Conservation (phyloP, 306 rosid species). For the Dryas octopetala region DNA sequence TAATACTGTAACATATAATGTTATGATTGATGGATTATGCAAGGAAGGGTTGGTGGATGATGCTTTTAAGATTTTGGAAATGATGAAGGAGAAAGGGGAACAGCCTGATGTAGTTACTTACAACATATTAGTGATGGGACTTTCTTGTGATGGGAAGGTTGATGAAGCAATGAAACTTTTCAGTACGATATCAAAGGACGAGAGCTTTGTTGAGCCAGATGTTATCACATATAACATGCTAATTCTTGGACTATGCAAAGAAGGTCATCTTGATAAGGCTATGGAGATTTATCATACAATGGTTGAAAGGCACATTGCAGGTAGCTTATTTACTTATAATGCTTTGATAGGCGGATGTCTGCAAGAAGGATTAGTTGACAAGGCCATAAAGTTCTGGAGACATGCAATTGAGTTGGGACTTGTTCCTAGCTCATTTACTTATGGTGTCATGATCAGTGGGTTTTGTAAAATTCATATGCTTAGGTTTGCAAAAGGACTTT, state of each 20-base stretch:
- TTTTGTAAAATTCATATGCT: slow-evolving; percentile 73
- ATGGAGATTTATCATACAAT: slow-evolving; percentile 47
- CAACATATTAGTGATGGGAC: slow-evolving; percentile 60
- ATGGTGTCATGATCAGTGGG: slow-evolving; percentile 65
- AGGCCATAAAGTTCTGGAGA: slow-evolving; percentile 61
- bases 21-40: slow-evolving; percentile 69
- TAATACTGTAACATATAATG: slow-evolving; percentile 57
- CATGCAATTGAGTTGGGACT: slow-evolving; percentile 47
- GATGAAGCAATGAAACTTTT: slow-evolving; percentile 66
- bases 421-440: slow-evolving; percentile 54
- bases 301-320: slow-evolving; percentile 51
- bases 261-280: slow-evolving; percentile 49
- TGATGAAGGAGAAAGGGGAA: slow-evolving; percentile 63
- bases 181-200: slow-evolving; percentile 41
- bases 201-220: slow-evolving; percentile 51
- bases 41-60: slow-evolving; percentile 61
- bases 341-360: slow-evolving; percentile 61
- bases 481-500: slow-evolving; percentile 70
- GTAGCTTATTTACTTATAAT: slow-evolving; percentile 56
- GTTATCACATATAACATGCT: slow-evolving; percentile 46
- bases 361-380: slow-evolving; percentile 35
- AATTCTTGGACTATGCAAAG: slow-evolving; percentile 65
- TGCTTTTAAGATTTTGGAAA: slow-evolving; percentile 49
- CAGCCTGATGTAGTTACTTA: slow-evolving; percentile 71
- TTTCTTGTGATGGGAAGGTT: slow-evolving; percentile 49